phyloP scores from a whole-genome alignment of 768 basidiomycete species.

The Serendipita sp. region DNA sequence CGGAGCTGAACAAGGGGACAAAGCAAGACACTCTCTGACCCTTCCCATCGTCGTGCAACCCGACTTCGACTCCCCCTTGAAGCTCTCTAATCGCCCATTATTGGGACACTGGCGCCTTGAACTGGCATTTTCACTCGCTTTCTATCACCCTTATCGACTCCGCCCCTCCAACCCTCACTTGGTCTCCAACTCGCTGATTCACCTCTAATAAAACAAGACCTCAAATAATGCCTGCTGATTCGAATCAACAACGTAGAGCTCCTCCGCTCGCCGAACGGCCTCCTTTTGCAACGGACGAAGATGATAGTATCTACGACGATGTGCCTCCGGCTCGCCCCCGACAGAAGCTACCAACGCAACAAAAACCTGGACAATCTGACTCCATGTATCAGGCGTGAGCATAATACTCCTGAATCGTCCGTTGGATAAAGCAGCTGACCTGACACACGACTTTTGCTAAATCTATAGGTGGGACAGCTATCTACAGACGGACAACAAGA shows the following conservation, averaged over 20 bases:
- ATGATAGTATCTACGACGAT: constrained; percentile 42
- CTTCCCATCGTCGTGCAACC: neutral
- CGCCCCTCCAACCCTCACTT: neutral
- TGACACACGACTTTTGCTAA: neutral
- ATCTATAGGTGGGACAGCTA: constrained; percentile 47
- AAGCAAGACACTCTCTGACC: neutral
- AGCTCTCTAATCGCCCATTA: neutral
- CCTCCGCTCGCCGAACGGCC: constrained; percentile 44
- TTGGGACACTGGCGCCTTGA: constrained; percentile 3
- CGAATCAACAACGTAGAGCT: neutral
- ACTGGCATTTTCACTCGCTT: constrained; percentile 7
- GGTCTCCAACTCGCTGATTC: neutral
- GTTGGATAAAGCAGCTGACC: neutral
- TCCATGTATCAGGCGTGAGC: constrained; percentile 59
- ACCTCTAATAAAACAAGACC: neutral
- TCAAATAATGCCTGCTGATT: neutral
- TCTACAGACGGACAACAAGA: constrained; percentile 25
- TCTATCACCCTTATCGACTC: neutral
- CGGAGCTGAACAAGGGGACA: too few species aligned
- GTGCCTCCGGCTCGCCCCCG: constrained; percentile 24
- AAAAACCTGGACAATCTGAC: constrained; percentile 31
- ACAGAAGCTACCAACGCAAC: constrained; percentile 27
- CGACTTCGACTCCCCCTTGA: neutral
- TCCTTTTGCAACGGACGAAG: constrained; percentile 54
- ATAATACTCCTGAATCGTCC: neutral